Percentiles rank a stretch among this genome's conserved stretches.
These are phyloP conservation scores for Kluyveromyces wickerhamii DNA, from an alignment of 805 yeast genomes.

Conservation along the genomic window DNA sequence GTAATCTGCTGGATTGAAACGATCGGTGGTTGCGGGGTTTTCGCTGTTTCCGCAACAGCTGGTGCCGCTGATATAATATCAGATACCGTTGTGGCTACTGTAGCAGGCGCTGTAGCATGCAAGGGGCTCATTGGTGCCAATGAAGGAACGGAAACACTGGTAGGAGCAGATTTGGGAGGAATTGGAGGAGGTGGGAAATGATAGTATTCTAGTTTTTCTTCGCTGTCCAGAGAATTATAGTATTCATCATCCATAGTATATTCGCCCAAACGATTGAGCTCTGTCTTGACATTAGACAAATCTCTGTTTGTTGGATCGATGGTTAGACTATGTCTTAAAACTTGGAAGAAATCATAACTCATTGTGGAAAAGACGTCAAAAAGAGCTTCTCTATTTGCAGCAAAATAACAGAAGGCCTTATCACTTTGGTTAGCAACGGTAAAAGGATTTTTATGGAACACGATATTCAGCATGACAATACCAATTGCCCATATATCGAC, in stretches of 20 bases:
- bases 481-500: conserved; percentile 90
- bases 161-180: conserved; percentile 11
- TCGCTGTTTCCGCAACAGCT: conserved; percentile 1
- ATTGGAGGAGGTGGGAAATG: conserved; percentile 5
- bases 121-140: conserved; percentile 6
- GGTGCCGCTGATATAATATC: conserved; percentile 9
- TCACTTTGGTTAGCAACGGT: conserved; percentile 73
- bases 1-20: conserved; percentile 7
- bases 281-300: conserved; percentile 49
- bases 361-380: conserved; percentile 88
- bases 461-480: conserved; percentile 68
- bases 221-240: conserved; percentile 38
- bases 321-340: conserved; percentile 65
- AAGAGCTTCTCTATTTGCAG: conserved; percentile 77
- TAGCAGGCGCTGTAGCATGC: conserved; percentile 20
- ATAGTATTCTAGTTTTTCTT: conserved; percentile 17
- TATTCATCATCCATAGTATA: conserved; percentile 81
- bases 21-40: conserved; percentile 1
- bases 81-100: conserved; percentile 25
- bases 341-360: conserved; percentile 82
- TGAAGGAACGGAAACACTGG: conserved; percentile 6
- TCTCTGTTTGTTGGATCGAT: conserved; percentile 84
- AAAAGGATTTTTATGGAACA: conserved; percentile 87
- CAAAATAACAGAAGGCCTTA: conserved; percentile 77
- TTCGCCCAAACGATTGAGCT: conserved; percentile 49